Evolutionary conservation across 2,329 filamentous ascomycete species (phyloP), one percentile per base, ranked within the genome.

Genomic region (Chaetothyriales sp.): DNA sequence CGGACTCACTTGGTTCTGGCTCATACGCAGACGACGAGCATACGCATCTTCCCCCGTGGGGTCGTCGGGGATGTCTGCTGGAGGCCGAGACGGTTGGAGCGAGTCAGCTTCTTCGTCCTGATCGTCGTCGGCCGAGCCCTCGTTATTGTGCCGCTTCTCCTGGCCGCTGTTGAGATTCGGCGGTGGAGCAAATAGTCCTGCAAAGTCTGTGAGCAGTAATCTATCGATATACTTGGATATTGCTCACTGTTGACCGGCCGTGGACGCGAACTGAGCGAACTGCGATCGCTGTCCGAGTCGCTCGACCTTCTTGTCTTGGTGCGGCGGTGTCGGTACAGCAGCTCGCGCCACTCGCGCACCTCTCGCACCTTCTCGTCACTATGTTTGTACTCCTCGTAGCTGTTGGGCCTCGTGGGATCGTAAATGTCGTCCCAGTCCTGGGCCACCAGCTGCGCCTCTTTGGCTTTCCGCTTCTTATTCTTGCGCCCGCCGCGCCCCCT

Each of bases 401-500:
- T 88, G 43, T 86, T 93, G 7, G 89, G 88, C 42, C 84, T 73
- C 9, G 83, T 73, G 0, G 87, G 86, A 61, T 95, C 89, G 64
- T 95, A 95, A 20, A 92, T 78, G 64, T 93, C 87, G 64, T 94
- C 84, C 88, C 88, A 95, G 63, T 94, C 82, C n/a, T 75, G 69
- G 4, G 68, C 66, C 26, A 75, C 66, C 46, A 73, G 71, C 56
- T 77, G 74, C 5, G 46, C 45, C 53, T 79, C 76, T 60, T 78
- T 77, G 65, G 81, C 83, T 73, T 85, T 85, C 67, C 84, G 81
- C 63, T 81, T 83, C 67, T 84, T 87, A 15, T 15, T 39, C 68
- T 81, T 84, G 53, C 86, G 80, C 43, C 86, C 84, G 51, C 86
- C 86, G 47, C 86, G 80, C 62, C 84, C 79, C 51, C 80, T 77